Conservation (phyloP, 345 rosid species). For the Pistacia vera region DNA sequence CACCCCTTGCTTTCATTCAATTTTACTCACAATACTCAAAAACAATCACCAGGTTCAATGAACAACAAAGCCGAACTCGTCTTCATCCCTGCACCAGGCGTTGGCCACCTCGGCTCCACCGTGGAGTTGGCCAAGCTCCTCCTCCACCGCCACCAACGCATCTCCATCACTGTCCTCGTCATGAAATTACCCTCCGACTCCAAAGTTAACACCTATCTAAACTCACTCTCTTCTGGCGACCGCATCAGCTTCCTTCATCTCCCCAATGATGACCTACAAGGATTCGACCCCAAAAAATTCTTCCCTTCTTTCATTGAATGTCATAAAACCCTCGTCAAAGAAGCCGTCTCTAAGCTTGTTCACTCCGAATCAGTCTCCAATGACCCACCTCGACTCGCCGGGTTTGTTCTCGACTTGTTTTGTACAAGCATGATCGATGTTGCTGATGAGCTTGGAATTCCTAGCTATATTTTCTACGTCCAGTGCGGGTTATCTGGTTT, state of each 20-base stretch:
- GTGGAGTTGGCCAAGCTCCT: slow-evolving; percentile 48
- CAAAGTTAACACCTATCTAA: not conserved
- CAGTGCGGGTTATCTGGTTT: slow-evolving; percentile 38
- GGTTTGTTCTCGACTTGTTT: slow-evolving; percentile 58
- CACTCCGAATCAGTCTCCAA: not conserved
- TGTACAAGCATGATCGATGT: slow-evolving; percentile 50
- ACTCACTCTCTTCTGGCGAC: slow-evolving; percentile 23
- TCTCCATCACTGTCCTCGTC: slow-evolving; percentile 53
- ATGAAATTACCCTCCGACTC: slow-evolving; percentile 20
- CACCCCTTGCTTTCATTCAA: no score
- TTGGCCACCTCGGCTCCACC: slow-evolving; percentile 48
- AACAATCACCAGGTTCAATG: not conserved
- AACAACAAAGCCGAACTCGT: slow-evolving; percentile 36
- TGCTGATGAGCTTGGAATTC: slow-evolving; percentile 43
- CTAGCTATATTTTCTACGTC: slow-evolving; percentile 55
- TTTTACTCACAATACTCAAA: no score
- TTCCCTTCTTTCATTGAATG: slow-evolving; percentile 13
- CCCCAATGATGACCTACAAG: slow-evolving; percentile 5
- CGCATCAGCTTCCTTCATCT: slow-evolving; percentile 41
- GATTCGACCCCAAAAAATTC: not conserved
- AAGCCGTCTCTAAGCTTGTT: slow-evolving; percentile 25
- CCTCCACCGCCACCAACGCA: slow-evolving; percentile 36
- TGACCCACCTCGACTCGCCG: slow-evolving; percentile 40
- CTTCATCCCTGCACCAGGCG: slow-evolving; percentile 51
- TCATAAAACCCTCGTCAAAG: slow-evolving; percentile 38